Conservation (phyloP, 164 flowering plant species). For the Vitis rotundifolia region DNA sequence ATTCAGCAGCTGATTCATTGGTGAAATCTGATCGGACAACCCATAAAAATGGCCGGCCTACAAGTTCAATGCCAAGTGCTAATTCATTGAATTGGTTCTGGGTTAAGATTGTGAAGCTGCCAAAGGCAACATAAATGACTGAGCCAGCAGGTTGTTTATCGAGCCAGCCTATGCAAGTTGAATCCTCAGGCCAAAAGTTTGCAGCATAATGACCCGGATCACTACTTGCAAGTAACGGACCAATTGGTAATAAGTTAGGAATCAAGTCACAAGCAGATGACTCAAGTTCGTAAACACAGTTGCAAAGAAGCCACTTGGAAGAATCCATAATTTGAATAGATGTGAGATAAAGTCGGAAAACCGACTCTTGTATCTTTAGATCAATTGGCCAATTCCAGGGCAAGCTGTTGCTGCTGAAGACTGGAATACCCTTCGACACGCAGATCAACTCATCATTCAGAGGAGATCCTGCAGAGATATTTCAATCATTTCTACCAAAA, state of each 20-base stretch:
- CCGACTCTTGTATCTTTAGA: no score
- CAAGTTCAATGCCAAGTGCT: constrained; percentile 31
- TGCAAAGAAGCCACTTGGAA: not conserved
- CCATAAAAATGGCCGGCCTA: constrained; percentile 36
- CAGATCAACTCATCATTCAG: no score
- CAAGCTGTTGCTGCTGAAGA: no score
- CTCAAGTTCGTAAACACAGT: not conserved
- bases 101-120: constrained; percentile 28
- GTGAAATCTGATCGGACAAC: constrained; percentile 28
- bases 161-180: constrained; percentile 32
- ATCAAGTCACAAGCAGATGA: not conserved
- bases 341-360: no score
- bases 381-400: no score
- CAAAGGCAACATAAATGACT: constrained; percentile 40
- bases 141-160: constrained; percentile 27
- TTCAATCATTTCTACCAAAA: no score
- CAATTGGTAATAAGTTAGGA: not conserved
- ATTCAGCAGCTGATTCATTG: not conserved
- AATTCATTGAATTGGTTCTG: constrained; percentile 33
- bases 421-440: no score
- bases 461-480: no score
- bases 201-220: constrained; percentile 2
- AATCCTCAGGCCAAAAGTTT: constrained; percentile 28
- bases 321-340: no score
- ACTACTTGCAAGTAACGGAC: constrained; percentile 1